Evolutionary conservation across 139 green algal genomes (phyloP).

Genomic region (Closterium sp.): DNA sequence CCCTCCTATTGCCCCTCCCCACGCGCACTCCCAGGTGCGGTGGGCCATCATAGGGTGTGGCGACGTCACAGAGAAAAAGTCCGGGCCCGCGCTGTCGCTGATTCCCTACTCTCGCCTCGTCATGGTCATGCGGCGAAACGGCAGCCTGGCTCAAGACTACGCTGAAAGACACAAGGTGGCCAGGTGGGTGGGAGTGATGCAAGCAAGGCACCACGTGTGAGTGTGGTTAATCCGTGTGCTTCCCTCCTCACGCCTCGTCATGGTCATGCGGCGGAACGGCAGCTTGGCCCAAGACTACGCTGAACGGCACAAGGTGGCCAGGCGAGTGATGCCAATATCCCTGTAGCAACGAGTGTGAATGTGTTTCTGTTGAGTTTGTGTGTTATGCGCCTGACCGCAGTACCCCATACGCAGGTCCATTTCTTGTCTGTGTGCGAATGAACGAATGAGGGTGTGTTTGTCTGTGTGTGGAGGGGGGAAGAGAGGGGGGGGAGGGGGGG

Average conservation of each 20-base stretch:
- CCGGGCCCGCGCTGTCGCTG: conserved; percentile 27
- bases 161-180: conserved; percentile 17
- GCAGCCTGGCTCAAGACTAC: conserved; percentile 36
- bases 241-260: conserved; percentile 23
- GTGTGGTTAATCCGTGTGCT: too few species aligned
- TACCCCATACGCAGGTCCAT: too few species aligned
- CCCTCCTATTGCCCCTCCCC: neutral
- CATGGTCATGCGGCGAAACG: conserved; percentile 41
- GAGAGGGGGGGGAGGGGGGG: too few species aligned
- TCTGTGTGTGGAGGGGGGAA: too few species aligned
- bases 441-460: too few species aligned
- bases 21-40: conserved; percentile 10
- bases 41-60: conserved; percentile 44
- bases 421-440: too few species aligned
- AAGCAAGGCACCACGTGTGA: too few species aligned
- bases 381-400: too few species aligned
- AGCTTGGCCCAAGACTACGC: conserved; percentile 30
- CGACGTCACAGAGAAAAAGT: conserved; percentile 46
- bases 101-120: conserved; percentile 37
- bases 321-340: neutral
- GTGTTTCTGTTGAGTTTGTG: too few species aligned
- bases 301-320: conserved; percentile 14
- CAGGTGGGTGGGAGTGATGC: conserved; percentile 16
- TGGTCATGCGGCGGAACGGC: conserved; percentile 29
- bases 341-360: too few species aligned